Conservation (phyloP, 306 rosid species). For the Prosopis cineraria region DNA sequence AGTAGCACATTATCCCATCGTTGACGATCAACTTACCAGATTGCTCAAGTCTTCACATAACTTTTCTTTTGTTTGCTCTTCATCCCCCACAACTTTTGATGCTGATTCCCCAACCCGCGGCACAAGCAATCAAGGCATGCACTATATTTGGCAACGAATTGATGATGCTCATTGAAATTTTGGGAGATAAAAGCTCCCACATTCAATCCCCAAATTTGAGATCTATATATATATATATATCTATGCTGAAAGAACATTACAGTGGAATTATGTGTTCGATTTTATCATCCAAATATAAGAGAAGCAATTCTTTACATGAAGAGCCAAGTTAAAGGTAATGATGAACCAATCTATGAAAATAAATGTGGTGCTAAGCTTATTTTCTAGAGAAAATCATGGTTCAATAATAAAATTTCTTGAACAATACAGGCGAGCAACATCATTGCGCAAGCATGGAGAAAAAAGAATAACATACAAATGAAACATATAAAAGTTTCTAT, state of each 20-base stretch:
- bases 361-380: not conserved
- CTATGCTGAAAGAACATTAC: not conserved
- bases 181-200: not conserved
- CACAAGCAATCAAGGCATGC: slow-evolving; percentile 25
- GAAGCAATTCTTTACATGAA: not conserved
- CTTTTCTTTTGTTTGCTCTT: slow-evolving; percentile 79
- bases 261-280: not conserved
- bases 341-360: not conserved
- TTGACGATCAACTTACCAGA: slow-evolving; percentile 58
- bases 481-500: not conserved
- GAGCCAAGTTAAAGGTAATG: slow-evolving; percentile 12
- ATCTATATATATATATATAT: not conserved
- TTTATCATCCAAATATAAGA: not conserved
- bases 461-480: not conserved
- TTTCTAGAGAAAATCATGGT: slow-evolving; percentile 18
- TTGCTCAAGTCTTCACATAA: slow-evolving; percentile 84
- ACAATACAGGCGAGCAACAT: no score
- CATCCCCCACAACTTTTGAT: slow-evolving; percentile 63
- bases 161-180: not conserved
- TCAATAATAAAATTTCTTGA: slow-evolving; percentile 5
- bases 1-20: slow-evolving; percentile 28
- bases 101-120: slow-evolving; percentile 82
- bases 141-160: slow-evolving; percentile 2
- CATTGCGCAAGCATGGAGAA: slow-evolving; percentile 2
- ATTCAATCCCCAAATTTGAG: not conserved